Base-by-base conservation (phyloP, 371 early-diverging fungal species). In the Mucor saturninus region DNA sequence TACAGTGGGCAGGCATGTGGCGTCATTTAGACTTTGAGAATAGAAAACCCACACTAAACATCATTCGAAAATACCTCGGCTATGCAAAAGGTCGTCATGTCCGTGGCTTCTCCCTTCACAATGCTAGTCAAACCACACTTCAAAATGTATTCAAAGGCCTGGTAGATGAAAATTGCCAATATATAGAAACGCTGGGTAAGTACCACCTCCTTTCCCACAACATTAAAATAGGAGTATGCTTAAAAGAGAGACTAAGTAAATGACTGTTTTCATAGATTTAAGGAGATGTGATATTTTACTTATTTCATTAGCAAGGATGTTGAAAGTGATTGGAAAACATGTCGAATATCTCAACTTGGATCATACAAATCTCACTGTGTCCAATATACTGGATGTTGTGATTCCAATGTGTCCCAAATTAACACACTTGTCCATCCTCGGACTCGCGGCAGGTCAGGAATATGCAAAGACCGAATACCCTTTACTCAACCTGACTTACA, bases 1-100 rank as follows among this genome's bases (percentile, higher is more conserved):
- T 65, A 9, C 32, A 50, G 32, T 76, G 76, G 74, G 54, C 73
- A 21, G 75, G 71, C 11, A 74, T 76, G 69, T 80, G 81, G 81
- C 68, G 74, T 8, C 59, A 74, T 29, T 26, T 80, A 35, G 69
- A 70, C 3, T 76, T 74, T 56, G 65, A 56, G 0, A 29, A 59
- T 10, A 21, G 35, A 15, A 65, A 56, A 38, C 56, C 69, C 1
- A 54, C 69, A 5, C 37, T 29, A 2, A 28, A 55, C 9, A 54
- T 67, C 2, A 53, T 76, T 28, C 64, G 58, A 40, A 68, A 63
- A 3, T 74, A 72, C 30, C 38, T 79, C 43, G 39, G 54, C 6
- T 71, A 72, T 53, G 68, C 70, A 2, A 55, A 55, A 1, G 74
- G 73, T 1, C 58, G 67, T 13, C 72, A 76, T 52, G 64, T 79